Evolutionary conservation across 805 yeast genomes (phyloP), one percentile per base, ranked within the genome.

Genomic region (Saturnispora kantuleensis): DNA sequence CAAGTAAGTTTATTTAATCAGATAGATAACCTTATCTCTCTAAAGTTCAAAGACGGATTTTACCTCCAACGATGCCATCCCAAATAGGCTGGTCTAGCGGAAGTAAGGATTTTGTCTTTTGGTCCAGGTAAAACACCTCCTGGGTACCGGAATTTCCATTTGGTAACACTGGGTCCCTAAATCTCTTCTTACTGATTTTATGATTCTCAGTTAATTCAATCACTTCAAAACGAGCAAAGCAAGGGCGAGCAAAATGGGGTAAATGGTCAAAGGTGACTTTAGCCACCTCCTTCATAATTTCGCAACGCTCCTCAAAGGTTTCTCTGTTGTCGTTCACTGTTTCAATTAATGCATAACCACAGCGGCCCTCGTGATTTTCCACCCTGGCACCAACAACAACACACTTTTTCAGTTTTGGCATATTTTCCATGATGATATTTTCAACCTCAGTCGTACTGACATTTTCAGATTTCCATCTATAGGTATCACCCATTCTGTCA

Each of bases 401-500:
- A 10, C 81, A 76, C 49, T 82, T 86, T 48, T 73, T 71, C 39
- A 83, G 66, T 18, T 61, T 65, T 28, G 66, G 59, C 10, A 49
- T 18, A 28, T 37, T 44, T 41, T 67, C 59, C 63, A 74, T 70
- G 28, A 84, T 63, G 57, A 79, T 81, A 57, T 81, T 84, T 59
- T 90, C 97, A 34, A 89, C 96, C 65, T 89, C 97, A 31, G 89
- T 81, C 11, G 97, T 88, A 13, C 93, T 79, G 10, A 90, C 96
- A 61, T 89, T 89, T 65, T 89, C 97, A 2, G 95, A 83, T 66
- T 87, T 90, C 97, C 97, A 89, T 54, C 97, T 73, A 68, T 84
- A 89, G 0, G 97, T 90, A 58, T 89, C 97, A 35, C 97, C 97
- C 56, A 90, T 65, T 57, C 97, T 71, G 67, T 89, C 97, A 38